These are phyloP conservation scores for Colletotrichum ledebouriae DNA, from an alignment of 2,329 filamentous ascomycete species.

Conservation along the genomic window DNA sequence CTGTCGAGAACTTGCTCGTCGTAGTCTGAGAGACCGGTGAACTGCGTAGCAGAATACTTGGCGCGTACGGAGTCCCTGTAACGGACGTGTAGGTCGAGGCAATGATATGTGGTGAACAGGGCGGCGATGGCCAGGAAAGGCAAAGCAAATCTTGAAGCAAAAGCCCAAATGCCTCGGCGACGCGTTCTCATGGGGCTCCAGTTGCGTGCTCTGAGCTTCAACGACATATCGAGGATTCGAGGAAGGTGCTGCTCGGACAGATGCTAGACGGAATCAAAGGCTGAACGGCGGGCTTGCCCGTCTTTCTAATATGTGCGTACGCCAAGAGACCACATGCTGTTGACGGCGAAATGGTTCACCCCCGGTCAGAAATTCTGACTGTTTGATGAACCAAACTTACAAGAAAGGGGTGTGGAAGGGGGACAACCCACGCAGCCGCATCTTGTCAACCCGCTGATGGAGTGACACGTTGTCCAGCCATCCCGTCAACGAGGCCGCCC, in stretches of 20 bases:
- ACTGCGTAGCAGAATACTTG: constrained; percentile 40
- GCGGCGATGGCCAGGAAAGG: constrained; percentile 27
- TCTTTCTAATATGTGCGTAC: constrained; percentile 29
- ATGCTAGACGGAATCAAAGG: not conserved
- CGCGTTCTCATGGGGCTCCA: constrained; percentile 34
- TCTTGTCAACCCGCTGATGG: constrained; percentile 22
- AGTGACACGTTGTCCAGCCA: constrained; percentile 32
- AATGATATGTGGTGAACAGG: constrained; percentile 31
- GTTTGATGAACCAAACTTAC: constrained; percentile 27
- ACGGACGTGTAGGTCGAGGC: constrained; percentile 31
- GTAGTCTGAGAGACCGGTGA: constrained; percentile 13
- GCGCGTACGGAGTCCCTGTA: constrained; percentile 36
- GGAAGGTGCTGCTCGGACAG: not conserved
- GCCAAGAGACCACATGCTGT: constrained; percentile 18
- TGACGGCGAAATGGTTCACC: constrained; percentile 1
- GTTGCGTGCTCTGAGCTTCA: constrained; percentile 31
- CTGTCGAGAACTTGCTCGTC: constrained; percentile 26
- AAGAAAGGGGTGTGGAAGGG: constrained; percentile 22
- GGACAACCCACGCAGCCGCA: constrained; percentile 7
- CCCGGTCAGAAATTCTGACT: not conserved
- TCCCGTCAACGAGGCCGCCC: constrained; percentile 23
- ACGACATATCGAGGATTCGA: not conserved
- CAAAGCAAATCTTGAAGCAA: constrained; percentile 21
- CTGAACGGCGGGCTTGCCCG: not conserved
- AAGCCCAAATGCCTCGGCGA: constrained; percentile 18